Percentiles rank a stretch among this genome's conserved stretches.
Conservation (phyloP, 192 early-diverging fungal genomes). For the Backusella macrospora region DNA sequence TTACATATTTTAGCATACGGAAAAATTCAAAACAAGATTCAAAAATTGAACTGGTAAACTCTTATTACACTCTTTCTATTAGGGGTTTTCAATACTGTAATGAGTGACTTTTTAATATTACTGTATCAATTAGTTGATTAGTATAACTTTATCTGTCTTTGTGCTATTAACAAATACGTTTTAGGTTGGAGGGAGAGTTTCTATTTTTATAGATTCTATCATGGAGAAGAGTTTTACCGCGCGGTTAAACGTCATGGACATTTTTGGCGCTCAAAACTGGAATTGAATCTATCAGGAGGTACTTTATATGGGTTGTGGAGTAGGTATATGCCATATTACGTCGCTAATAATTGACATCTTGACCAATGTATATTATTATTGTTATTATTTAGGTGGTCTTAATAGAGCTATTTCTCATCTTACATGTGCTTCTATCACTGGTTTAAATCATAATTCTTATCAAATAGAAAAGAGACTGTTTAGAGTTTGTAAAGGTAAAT, state of each 20-base stretch:
- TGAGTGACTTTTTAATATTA: neutral
- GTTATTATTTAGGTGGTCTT: constrained; percentile 69
- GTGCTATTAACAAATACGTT: neutral
- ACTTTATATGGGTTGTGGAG: constrained; percentile 93
- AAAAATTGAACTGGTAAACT: constrained; percentile 71
- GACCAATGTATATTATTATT: neutral
- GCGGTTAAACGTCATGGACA: constrained; percentile 92
- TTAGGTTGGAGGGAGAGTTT: constrained; percentile 88
- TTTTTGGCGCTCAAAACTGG: constrained; percentile 75
- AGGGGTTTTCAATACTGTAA: constrained; percentile 76
- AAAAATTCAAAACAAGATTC: constrained; percentile 47
- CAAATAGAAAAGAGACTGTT: constrained; percentile 71
- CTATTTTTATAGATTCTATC: constrained; percentile 87
- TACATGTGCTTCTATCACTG: constrained; percentile 82
- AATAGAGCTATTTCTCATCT: constrained; percentile 89
- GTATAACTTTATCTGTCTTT: neutral
- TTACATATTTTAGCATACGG: constrained; percentile 76
- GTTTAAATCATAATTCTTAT: constrained; percentile 95
- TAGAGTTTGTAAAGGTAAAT: constrained; percentile 52
- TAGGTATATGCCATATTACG: constrained; percentile 56
- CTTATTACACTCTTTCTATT: constrained; percentile 81
- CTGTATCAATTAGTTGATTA: neutral
- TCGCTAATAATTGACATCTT: neutral
- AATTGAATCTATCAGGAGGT: constrained; percentile 67
- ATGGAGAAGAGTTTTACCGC: constrained; percentile 73